Base-by-base conservation (phyloP, 2,329 filamentous ascomycete genomes). In the Arthroderma sp. region DNA sequence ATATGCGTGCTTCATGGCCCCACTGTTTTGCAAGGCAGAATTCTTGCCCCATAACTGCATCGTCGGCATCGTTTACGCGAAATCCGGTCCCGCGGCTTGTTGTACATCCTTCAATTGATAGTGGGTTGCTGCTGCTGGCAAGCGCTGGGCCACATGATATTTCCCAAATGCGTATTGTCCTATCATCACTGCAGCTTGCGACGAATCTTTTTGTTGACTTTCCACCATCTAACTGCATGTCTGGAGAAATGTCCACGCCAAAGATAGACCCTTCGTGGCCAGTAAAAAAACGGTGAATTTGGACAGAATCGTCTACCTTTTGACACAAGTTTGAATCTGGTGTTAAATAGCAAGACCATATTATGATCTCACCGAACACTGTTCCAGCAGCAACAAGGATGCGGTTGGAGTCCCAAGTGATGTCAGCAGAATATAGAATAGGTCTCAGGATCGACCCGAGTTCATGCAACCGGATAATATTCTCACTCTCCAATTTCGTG, bases 201-300 rank as follows among this genome's bases (percentile, higher is more conserved):
- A 98, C 76, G n/a, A 95, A 70, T 55, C 87, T 78, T 25, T 75
- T 73, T 19, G 67, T 67, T 5, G 66, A 67, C 0, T 73, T 74
- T 15, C 61, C 64, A 13, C 73, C 68, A 1, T 68, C 61, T 21
- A 72, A 62, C 5, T 61, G 60, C 19, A 85, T 70, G 62, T 73
- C 67, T 0, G 79, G 74, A 0, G 89, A 95, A 37, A 97, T 86
- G 33, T 83, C 79, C 1, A 98, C 87, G 1, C 89, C 91, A 63
- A 96, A 98, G 28, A 98, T 86, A 0, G 91, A 96, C 0, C 93
- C 93, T 66, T 96, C 90, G 66, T 98, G 93, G 0, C 81, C 82
- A 7, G 77, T 76, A 64, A 84, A 83, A 44, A 78, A 76, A 61
- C 79, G 77, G 63, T 82, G 79, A 13, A 79, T 74, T 4, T 69